Evolutionary conservation across 495 filamentous ascomycete species (phyloP), one percentile per base, ranked within the genome.

Genomic region (Diplogelasinospora grovesii): DNA sequence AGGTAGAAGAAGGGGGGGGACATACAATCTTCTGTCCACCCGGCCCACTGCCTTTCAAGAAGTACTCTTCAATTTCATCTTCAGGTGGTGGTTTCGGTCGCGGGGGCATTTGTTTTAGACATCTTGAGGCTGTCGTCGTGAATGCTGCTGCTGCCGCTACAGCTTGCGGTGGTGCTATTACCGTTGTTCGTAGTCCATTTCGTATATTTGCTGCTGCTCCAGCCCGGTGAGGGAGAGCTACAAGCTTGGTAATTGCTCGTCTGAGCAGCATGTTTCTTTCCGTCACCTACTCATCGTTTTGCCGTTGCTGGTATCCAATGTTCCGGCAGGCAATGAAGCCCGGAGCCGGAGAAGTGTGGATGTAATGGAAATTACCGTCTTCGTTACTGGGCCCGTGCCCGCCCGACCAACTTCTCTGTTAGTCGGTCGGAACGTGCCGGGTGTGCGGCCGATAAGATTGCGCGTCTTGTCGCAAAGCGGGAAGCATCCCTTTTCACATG

Each of bases 1-100:
- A 18, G 35, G 30, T 20, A 32, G 13, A 11, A 25, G 6, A 36
- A 27, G 42, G 33, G 21, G 39, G 11, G 7, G 42, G 21, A 55
- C 65, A 22, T 56, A 78, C 75, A 63, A 96, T 97, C 61, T 97
- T 97, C 61, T 98, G 92, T 0, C 92, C 92, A 32, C 92, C 92
- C 1, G 92, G 92, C 8, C 92, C 92, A 52, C 77, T 85, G 54
- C 92, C 92, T 57, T 89, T 94, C 19, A 98, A 74, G 66, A 92
- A 98, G 30, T 74, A 73, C 50, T 95, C 82, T 24, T 77, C 77
- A 43, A 97, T 75, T 35, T 95, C 87, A 21, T 70, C 66, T 48
- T 95, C 89, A 9, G 78, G 65, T 46, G 94, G 69, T 1, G 65
- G 68, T 49, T 77, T 79, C 13, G 83, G 75, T 0, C 86, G 82